Base-by-base conservation (phyloP, 345 rosid genomes). In the Citrus unshiu region DNA sequence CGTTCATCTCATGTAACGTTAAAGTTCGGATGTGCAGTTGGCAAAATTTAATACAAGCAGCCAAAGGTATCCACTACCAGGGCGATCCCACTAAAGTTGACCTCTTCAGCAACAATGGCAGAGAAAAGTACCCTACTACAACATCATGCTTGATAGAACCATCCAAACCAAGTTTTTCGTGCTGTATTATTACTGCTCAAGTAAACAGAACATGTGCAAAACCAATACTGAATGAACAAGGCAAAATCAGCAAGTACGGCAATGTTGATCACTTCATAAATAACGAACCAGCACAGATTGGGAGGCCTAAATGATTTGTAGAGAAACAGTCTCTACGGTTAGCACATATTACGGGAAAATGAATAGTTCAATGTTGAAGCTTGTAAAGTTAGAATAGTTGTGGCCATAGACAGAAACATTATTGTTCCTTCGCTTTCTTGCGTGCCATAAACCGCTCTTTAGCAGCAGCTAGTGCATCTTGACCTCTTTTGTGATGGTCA, bases 391-490 rank as follows among this genome's bases (percentile, higher is more conserved):
- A 39, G 43, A 14, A 35, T 72, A 12, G 27, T 34, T 34, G n/a
- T 58, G 40, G 19, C 69, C 69, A 40, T 22, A 60, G 13, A 63
- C 3, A 27, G 65, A 34, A 46, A 22, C 40, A 39, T 68, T 51
- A 90, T 68, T 84, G 89, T 35, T 75, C 68, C 82, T 94, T 94
- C 9, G 92, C 86, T 78, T 73, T 94, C 90, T 96, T 93, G 71
- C 98, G 83, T 3, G 92, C 94, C 84, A 96, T 72, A 70, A 90
- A 90, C 12, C 98, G 92, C 79, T 89, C 97, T 85, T 79, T 93
- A 35, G 98, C 98, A 30, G 97, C 94, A 43, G 92, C 89, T 57
- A 94, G 43, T 7, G 92, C 92, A 79, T 88, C 94, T 74, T 89
- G 89, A 63, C 84, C 77, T 82, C 86, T 91, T 87, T 90, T 96